Conservation (phyloP, 352 stramenopile species). For the Pythium rhizo-oryzae region DNA sequence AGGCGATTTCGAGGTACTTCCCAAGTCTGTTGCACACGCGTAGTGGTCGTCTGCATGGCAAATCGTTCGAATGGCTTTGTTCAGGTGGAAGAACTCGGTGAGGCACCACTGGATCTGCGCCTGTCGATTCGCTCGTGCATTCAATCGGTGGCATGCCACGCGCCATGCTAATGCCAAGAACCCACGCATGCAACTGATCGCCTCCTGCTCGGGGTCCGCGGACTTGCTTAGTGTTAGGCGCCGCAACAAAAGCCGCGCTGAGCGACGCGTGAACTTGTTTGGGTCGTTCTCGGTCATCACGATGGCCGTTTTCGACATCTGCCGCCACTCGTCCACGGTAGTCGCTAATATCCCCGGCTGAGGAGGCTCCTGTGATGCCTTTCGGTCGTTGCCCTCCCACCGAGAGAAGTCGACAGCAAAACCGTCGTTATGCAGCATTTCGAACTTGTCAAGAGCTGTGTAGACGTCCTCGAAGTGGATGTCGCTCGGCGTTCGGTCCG, state of each 20-base stretch:
- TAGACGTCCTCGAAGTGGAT: slow-evolving; percentile 30
- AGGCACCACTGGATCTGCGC: slow-evolving; percentile 34
- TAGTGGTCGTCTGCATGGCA: slow-evolving; percentile 4
- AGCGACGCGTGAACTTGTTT: slow-evolving; percentile 40
- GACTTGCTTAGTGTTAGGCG: neutral
- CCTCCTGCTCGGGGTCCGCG: neutral
- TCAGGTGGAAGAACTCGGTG: slow-evolving; percentile 48
- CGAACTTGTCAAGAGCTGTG: neutral
- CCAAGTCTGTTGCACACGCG: neutral
- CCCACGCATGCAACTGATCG: slow-evolving; percentile 30
- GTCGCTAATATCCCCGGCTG: neutral
- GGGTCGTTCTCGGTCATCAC: slow-evolving; percentile 55
- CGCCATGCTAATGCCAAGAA: slow-evolving; percentile 50
- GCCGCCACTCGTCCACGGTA: slow-evolving; percentile 39
- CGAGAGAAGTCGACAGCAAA: slow-evolving; percentile 13
- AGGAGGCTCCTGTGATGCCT: neutral
- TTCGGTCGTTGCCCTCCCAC: slow-evolving; percentile 7
- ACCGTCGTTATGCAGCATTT: slow-evolving; percentile 11
- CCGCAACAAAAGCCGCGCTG: slow-evolving; percentile 8
- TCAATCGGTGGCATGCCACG: slow-evolving; percentile 37
- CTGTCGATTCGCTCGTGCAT: neutral
- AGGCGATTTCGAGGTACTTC: neutral
- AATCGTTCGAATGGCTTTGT: slow-evolving; percentile 34
- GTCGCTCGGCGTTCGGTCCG: slow-evolving; percentile 5
- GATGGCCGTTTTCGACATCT: slow-evolving; percentile 37